Percentiles rank a stretch among this genome's conserved stretches.
Conservation (phyloP, 2,329 filamentous ascomycete species). For the Xenoacremonium recifei region DNA sequence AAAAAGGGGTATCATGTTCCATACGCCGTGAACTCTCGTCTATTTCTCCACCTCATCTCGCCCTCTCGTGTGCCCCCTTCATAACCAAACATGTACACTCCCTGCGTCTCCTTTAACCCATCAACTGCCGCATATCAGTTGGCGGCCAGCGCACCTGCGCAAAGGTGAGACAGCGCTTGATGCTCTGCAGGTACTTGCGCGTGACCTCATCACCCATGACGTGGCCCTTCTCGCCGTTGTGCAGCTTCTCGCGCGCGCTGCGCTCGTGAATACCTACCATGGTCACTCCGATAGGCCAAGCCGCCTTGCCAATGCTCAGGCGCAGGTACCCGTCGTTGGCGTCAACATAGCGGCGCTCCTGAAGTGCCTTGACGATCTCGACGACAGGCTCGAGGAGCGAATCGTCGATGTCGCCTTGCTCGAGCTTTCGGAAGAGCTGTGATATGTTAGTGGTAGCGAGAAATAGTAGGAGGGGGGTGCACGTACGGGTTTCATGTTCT, state of each 20-base stretch:
- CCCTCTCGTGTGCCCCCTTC: not conserved
- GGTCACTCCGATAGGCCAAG: conserved; percentile 98
- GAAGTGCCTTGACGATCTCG: conserved; percentile 88
- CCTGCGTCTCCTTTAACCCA: conserved; percentile 57
- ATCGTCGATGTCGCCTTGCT: conserved; percentile 76
- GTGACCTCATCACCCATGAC: conserved; percentile 97
- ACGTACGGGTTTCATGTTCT: conserved; percentile 76
- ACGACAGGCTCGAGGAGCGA: conserved; percentile 78
- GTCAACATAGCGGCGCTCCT: conserved; percentile 89
- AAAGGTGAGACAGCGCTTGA: conserved; percentile 95
- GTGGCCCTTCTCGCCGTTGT: conserved; percentile 83
- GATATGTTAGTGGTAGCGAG: conserved; percentile 5
- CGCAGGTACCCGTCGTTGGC: conserved; percentile 94
- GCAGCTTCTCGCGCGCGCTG: conserved; percentile 90
- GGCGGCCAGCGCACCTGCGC: conserved; percentile 96
- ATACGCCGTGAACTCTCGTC: conserved; percentile 3
- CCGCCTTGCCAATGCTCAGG: conserved; percentile 91
- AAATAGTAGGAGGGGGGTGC: not conserved
- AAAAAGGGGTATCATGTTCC: conserved; percentile 21
- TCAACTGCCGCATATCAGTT: conserved; percentile 86
- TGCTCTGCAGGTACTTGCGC: conserved; percentile 93
- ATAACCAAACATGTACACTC: not conserved
- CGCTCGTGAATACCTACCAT: conserved; percentile 99
- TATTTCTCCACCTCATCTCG: conserved; percentile 3
- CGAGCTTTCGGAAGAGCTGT: conserved; percentile 81